Evolutionary conservation across 75 land plant genomes (phyloP), one percentile per base, ranked within the genome.

Genomic region (Adiantum capillusveneris): DNA sequence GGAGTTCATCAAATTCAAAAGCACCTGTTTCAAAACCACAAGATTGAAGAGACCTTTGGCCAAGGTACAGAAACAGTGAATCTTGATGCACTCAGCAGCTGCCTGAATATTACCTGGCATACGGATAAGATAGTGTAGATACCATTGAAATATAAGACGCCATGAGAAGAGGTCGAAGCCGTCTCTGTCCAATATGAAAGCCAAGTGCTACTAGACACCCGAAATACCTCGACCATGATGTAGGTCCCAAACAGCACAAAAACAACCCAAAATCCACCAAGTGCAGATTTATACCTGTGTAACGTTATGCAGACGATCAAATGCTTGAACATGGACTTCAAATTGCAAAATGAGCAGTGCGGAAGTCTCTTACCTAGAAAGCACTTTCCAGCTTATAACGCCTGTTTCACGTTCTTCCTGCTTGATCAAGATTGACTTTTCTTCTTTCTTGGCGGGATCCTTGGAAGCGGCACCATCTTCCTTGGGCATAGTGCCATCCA

Each of bases 361-460:
- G 25, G 44, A 13, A 7, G 5, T 62, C 9, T 19, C 0, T 69
- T 73, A 90, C 92, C 99, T 86, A 45, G 46, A 37, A 29, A 95
- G 81, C 22, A 95, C 99, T 18, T 74, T 76, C 81, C 68, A 74
- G 48, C 82, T 86, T 50, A 95, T 79, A 65, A 95, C 77, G 28
- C 99, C 99, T 17, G 97, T 95, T 63, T 95, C 99, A 29, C 97
- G 75, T 50, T 90, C 99, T 53, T 95, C 99, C 39, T 77, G 75
- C 66, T 95, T 95, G 45, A 87, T 84, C 50, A 95, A 84, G 48
- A 84, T 70, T 43, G 99, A 80, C 58, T 81, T 86, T 11, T 72
- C 74, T 48, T 71, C 83, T 65, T 86, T 54, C 65, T 80, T 73
- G 29, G 58, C 52, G 28, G 16, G 9, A 19, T 57, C 64, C 51